Percentiles rank a stretch among this genome's conserved stretches.
Evolutionary conservation across 345 rosid genomes (phyloP).

Genomic region (Eucalyptus curtisii): DNA sequence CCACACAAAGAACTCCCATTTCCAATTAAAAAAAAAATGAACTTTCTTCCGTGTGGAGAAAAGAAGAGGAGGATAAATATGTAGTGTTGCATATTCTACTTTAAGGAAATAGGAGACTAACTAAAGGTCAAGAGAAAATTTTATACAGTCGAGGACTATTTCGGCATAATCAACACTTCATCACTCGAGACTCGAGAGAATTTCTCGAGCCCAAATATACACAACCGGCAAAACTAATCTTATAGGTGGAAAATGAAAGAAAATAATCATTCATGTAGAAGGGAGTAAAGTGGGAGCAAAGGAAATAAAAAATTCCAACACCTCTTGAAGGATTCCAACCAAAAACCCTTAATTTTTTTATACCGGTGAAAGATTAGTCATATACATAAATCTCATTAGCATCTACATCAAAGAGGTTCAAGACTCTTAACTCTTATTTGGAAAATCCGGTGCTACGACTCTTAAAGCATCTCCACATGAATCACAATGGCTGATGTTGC

Average conservation of each 20-base stretch:
- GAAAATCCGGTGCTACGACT: neutral
- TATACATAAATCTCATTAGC: neutral
- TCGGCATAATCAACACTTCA: neutral
- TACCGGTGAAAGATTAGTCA: neutral
- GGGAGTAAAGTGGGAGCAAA: neutral
- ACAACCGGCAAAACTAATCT: neutral
- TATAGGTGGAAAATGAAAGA: neutral
- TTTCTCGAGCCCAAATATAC: neutral
- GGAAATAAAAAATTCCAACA: neutral
- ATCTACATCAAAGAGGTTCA: neutral
- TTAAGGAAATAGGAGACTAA: neutral
- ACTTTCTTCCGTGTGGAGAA: neutral
- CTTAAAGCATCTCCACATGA: neutral
- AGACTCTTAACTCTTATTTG: neutral
- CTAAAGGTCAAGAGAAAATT: neutral
- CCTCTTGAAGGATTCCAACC: neutral
- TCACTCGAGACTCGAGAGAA: neutral
- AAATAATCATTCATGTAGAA: neutral
- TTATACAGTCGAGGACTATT: rapidly evolving
- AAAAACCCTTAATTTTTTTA: neutral
- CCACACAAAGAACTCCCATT: neutral
- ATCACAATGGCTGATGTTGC: neutral
- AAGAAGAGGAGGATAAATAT: neutral
- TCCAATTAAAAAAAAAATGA: neutral
- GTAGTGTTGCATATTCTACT: neutral